Evolutionary conservation across 768 basidiomycete species (phyloP).

Genomic region (Cubamyces sp.): DNA sequence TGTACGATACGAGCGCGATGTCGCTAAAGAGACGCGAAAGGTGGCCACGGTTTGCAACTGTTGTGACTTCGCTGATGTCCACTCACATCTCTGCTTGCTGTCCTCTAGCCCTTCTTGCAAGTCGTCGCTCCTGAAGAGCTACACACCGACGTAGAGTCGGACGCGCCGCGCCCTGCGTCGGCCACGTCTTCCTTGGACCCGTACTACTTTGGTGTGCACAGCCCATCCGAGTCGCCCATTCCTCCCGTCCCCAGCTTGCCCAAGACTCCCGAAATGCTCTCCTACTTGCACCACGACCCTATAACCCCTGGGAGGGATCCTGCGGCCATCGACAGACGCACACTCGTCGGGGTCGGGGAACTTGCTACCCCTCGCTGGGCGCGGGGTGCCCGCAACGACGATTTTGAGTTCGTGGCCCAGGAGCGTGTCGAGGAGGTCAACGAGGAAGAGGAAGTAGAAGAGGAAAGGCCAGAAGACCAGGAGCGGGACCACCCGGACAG

Average conservation of each 20-base stretch:
- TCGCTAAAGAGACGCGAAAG: conserved; percentile 37
- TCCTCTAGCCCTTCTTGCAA: conserved; percentile 49
- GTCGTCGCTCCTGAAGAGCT: conserved; percentile 45
- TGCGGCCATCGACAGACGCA: conserved; percentile 80
- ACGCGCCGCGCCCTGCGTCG: conserved; percentile 67
- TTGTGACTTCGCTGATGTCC: conserved; percentile 18
- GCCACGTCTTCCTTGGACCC: conserved; percentile 84
- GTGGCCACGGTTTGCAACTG: conserved; percentile 31
- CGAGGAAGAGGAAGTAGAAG: conserved; percentile 37
- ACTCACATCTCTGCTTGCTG: conserved; percentile 13
- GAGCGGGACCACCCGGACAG: conserved; percentile 70
- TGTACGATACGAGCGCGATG: conserved; percentile 44
- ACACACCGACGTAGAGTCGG: conserved; percentile 49
- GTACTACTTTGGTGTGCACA: conserved; percentile 80
- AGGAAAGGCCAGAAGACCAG: conserved; percentile 30
- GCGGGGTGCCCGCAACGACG: conserved; percentile 47
- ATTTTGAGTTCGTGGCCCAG: conserved; percentile 33
- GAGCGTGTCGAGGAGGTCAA: conserved; percentile 41
- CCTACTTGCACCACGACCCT: conserved; percentile 47
- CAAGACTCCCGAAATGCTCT: conserved; percentile 64
- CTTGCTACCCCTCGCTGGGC: conserved; percentile 96
- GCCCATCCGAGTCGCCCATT: conserved; percentile 68
- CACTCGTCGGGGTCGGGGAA: conserved; percentile 93
- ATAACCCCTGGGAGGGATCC: conserved; percentile 79
- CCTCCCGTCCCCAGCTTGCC: conserved; percentile 51